A percentile compares a stretch with the other conserved stretches of the same genome.
Evolutionary conservation across 176 grass and related monocot genomes (phyloP).

Genomic region (Saccharum spontaneum): DNA sequence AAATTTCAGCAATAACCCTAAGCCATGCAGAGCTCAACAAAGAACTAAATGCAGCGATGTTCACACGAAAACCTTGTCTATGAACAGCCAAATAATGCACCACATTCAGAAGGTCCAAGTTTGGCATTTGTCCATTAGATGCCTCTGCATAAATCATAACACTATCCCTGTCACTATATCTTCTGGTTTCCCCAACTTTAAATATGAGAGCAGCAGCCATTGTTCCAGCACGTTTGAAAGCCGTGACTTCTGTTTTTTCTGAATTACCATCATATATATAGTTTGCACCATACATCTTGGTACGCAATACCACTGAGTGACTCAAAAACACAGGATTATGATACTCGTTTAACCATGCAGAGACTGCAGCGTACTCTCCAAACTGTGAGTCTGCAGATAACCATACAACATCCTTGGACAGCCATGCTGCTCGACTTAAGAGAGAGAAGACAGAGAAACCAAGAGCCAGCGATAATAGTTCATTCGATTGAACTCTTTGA

Average conservation of each 20-base stretch:
- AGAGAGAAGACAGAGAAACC: constrained; percentile 94
- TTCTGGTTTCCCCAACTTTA: constrained; percentile 63
- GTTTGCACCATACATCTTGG: constrained; percentile 31
- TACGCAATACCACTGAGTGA: constrained; percentile 28
- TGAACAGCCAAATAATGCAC: constrained; percentile 97
- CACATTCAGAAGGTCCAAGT: constrained; percentile 93
- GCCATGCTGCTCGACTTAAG: constrained; percentile 69
- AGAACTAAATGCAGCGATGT: constrained; percentile 54
- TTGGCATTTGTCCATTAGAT: constrained; percentile 99
- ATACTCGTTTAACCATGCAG: constrained; percentile 87
- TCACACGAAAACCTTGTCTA: constrained; percentile 86
- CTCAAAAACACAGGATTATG: constrained; percentile 72
- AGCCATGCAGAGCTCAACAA: constrained; percentile 63
- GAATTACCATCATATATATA: constrained; percentile 27
- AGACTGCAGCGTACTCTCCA: constrained; percentile 81
- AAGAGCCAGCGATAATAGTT: constrained; percentile 71
- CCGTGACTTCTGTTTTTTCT: constrained; percentile 28
- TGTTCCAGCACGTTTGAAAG: constrained; percentile 95
- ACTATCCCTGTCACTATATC: constrained; percentile 66
- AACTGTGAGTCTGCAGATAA: constrained; percentile 80
- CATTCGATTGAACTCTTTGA: constrained; percentile 53
- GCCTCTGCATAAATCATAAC: constrained; percentile 87
- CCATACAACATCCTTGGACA: constrained; percentile 94
- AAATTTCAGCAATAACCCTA: constrained; percentile 64
- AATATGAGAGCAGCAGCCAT: constrained; percentile 84